Evolutionary conservation across 225 moss, liverwort and hornwort species (phyloP), one percentile per base, ranked within the genome.

Genomic region (Straminergon stramineum): DNA sequence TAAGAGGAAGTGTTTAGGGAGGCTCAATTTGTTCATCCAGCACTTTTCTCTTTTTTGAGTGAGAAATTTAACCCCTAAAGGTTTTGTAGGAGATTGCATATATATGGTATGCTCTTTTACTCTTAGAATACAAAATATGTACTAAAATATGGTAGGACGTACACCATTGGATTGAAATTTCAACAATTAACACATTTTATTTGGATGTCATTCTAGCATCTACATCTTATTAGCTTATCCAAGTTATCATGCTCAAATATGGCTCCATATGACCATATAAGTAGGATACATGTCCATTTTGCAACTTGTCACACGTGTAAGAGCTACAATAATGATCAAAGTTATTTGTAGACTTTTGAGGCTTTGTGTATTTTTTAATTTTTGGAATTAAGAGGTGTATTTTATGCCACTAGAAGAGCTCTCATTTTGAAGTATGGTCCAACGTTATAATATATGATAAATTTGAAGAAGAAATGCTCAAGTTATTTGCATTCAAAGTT

Each of bases 181-280:
- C 20, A 52, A 51, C 0, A 32, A 5, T 32, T 7, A 12, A 20
- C 1, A 34, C 7, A 52, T 7, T 76, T 76, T 8, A 21, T 52
- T 21, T 45, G 17, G 2, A 45, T 73, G 43, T 28, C 43, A 73
- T 45, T 45, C 2, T 28, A 74, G 17, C 17, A 74, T 28, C 28
- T 45, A 30, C 4, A 10, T 7, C 51, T 20, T 13, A 48, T 9
- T 48, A 10, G 48, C 48, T 48, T 48, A 48, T 48, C 48, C 9
- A 48, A 48, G 48, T 48, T 48, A 32, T 51, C 1, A 13, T 75
- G 13, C 20, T 75, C 13, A 51, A 75, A 30, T 31, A 31, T 11
- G 31, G 9, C 17, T 43, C 3, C 0, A 5, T 45, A 73, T 4
- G 13, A n/a, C 3, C 0, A 5, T 45, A 73, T 4, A 22, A n/a